These are phyloP conservation scores for Clavispora vitiphila DNA, from an alignment of 805 yeast species.

Conservation along the genomic window DNA sequence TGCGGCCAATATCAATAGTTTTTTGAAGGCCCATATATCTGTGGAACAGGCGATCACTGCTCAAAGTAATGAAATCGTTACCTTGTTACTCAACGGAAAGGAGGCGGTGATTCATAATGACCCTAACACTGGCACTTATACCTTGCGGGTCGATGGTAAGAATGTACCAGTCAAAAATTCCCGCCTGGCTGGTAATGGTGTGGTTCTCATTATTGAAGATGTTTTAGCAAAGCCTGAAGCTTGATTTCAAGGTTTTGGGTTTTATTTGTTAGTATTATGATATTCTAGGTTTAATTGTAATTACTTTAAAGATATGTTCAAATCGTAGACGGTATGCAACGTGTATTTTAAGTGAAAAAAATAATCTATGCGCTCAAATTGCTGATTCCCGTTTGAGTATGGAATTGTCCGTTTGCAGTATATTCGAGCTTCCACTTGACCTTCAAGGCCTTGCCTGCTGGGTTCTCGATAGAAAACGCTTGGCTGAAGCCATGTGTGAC, in stretches of 20 bases:
- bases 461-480: constrained; percentile 36
- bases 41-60: background rate
- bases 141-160: constrained; percentile 9
- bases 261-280: background rate
- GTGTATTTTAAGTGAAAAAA: background rate
- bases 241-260: background rate
- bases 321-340: background rate
- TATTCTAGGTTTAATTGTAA: no score
- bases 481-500: constrained; percentile 51
- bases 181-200: constrained; percentile 35
- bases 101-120: constrained; percentile 18
- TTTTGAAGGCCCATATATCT: constrained; percentile 56
- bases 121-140: constrained; percentile 13
- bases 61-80: constrained; percentile 7
- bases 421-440: constrained; percentile 73
- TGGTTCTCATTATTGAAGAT: constrained; percentile 33
- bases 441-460: constrained; percentile 42
- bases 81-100: constrained; percentile 19
- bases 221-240: constrained; percentile 23
- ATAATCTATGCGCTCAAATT: constrained; percentile 12
- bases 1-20: constrained; percentile 48
- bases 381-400: constrained; percentile 56
- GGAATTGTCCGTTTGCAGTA: constrained; percentile 39
- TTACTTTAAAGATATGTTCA: no score
- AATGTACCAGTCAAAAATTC: constrained; percentile 22